These are phyloP conservation scores for Xerocomellus intermedius DNA, from an alignment of 768 basidiomycete genomes.

Conservation along the genomic window DNA sequence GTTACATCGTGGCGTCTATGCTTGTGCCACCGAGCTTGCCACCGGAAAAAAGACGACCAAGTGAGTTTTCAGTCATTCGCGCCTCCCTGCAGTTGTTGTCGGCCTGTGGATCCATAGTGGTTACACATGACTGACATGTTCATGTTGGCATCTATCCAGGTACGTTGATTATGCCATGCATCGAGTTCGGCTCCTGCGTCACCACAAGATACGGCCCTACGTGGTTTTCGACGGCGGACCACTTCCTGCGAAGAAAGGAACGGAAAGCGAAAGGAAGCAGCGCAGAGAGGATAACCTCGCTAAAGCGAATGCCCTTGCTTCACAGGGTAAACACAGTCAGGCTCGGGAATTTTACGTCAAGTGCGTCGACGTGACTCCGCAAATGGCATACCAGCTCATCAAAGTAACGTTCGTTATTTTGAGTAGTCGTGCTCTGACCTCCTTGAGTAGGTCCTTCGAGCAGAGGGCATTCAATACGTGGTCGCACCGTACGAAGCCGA, in stretches of 20 bases:
- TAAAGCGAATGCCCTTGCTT: conserved; percentile 66
- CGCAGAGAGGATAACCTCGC: conserved; percentile 75
- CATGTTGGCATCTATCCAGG: conserved; percentile 40
- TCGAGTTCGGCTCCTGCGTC: conserved; percentile 78
- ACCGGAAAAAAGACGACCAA: conserved; percentile 79
- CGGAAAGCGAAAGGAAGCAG: conserved; percentile 77
- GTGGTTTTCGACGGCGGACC: conserved; percentile 97
- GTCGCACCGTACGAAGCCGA: conserved; percentile 99
- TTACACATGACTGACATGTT: conserved; percentile 1
- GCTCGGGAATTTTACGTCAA: conserved; percentile 90
- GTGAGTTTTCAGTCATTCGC: conserved; percentile 45
- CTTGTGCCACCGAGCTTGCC: conserved; percentile 89
- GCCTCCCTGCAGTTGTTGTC: background rate
- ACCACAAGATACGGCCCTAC: conserved; percentile 84
- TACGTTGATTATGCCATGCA: conserved; percentile 98
- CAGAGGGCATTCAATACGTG: conserved; percentile 77
- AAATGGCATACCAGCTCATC: conserved; percentile 97
- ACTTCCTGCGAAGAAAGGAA: conserved; percentile 90
- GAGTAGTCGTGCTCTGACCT: conserved; percentile 4
- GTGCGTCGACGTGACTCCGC: conserved; percentile 91
- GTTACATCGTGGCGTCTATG: conserved; percentile 85
- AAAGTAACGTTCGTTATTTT: conserved; percentile 53
- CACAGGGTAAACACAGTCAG: conserved; percentile 74
- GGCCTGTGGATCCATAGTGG: background rate
- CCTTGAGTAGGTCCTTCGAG: conserved; percentile 67